phyloP scores from a whole-genome alignment of 169 alveolate genomes.

The Plasmodium chabaudi region DNA sequence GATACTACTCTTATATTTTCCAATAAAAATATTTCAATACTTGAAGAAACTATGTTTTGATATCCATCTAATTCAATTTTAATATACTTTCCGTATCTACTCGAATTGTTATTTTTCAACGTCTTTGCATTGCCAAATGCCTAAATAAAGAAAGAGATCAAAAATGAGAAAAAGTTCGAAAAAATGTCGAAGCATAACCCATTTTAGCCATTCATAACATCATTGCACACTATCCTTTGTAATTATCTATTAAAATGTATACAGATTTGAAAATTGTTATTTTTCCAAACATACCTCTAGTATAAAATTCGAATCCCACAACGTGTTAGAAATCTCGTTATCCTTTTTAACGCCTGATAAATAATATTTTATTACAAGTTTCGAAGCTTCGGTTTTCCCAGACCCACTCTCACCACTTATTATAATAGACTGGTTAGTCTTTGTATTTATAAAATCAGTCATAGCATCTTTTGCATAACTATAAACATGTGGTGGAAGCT shows the following conservation, averaged over 20 bases:
- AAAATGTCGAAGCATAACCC: neutral
- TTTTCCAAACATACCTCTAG: slow-evolving; percentile 16
- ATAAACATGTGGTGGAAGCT: slow-evolving; percentile 90
- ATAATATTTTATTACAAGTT: slow-evolving; percentile 88
- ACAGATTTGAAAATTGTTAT: neutral
- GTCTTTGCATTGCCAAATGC: slow-evolving; percentile 99
- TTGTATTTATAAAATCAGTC: slow-evolving; percentile 81
- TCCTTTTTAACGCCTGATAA: slow-evolving; percentile 75
- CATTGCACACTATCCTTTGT: no score
- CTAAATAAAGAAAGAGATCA: slow-evolving; percentile 92
- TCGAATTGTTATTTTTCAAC: slow-evolving; percentile 96
- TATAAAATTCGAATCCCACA: slow-evolving; percentile 74
- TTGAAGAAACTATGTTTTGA: slow-evolving; percentile 47
- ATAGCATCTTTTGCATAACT: slow-evolving; percentile 90
- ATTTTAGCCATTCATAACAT: no score
- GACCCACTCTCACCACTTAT: slow-evolving; percentile 99
- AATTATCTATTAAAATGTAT: no score
- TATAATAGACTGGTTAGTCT: slow-evolving; percentile 93
- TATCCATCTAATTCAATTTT: slow-evolving; percentile 91
- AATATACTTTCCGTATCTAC: slow-evolving; percentile 98
- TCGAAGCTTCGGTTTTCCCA: slow-evolving; percentile 99
- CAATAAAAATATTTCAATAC: slow-evolving; percentile 67
- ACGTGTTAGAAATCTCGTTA: slow-evolving; percentile 40
- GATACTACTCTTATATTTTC: slow-evolving; percentile 75
- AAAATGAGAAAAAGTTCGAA: neutral